Percentiles rank a stretch among this genome's conserved stretches.
These are phyloP conservation scores for Sporormia fimetaria DNA, from an alignment of 495 filamentous ascomycete species.

Conservation along the genomic window DNA sequence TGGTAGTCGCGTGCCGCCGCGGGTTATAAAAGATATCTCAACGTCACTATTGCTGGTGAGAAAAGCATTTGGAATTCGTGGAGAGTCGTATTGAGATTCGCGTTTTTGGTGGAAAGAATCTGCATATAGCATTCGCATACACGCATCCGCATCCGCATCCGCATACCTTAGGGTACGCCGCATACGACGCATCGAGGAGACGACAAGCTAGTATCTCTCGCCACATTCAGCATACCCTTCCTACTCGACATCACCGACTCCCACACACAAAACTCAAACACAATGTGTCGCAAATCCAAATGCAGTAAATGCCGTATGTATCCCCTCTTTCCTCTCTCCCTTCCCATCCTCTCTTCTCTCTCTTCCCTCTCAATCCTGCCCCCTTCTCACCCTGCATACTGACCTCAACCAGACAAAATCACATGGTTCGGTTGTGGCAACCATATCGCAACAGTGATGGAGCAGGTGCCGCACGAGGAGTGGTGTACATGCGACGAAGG, in stretches of 20 bases:
- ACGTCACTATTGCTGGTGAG: too few relatives aligned
- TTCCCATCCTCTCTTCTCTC: not conserved
- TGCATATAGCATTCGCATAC: too few relatives aligned
- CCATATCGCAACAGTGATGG: slow-evolving; percentile 35
- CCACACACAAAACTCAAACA: slow-evolving; percentile 6
- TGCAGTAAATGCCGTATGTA: slow-evolving; percentile 33
- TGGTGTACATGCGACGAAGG: slow-evolving; percentile 41
- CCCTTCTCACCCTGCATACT: not conserved
- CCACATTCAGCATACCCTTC: not conserved
- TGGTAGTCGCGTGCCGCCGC: too few relatives aligned
- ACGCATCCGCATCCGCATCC: too few relatives aligned
- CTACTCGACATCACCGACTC: not conserved
- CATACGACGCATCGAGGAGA: not conserved
- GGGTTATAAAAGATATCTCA: too few relatives aligned
- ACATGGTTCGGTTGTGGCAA: slow-evolving; percentile 34
- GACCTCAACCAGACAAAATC: slow-evolving; percentile 2
- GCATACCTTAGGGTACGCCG: too few relatives aligned
- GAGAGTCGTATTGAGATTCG: too few relatives aligned
- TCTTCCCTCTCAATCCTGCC: not conserved
- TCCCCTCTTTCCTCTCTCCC: slow-evolving; percentile 1
- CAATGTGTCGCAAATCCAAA: slow-evolving; percentile 32
- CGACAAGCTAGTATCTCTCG: slow-evolving; percentile 9
- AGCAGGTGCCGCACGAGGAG: slow-evolving; percentile 33
- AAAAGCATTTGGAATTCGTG: too few relatives aligned
- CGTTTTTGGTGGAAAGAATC: too few relatives aligned